phyloP scores from a whole-genome alignment of 1,284 basidiomycete genomes.

The Cystobasidium sp. region DNA sequence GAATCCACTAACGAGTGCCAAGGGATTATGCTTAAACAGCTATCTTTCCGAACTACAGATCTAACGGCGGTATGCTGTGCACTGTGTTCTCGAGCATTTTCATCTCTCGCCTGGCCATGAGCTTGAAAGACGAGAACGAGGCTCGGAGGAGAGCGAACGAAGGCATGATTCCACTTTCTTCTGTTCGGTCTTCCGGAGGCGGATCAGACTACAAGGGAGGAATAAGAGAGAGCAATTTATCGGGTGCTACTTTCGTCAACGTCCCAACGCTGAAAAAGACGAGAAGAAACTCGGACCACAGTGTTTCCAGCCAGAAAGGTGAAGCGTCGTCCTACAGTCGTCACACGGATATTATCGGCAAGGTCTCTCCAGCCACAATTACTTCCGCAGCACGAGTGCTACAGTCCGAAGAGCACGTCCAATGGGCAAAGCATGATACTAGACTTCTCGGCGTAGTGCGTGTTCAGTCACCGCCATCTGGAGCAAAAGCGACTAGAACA shows the following conservation, averaged over 20 bases:
- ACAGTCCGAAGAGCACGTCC: too few relatives aligned
- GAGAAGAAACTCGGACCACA: not conserved
- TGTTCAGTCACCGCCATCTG: too few relatives aligned
- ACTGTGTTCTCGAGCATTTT: conserved; percentile 40
- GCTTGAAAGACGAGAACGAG: conserved; percentile 21
- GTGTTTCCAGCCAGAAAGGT: not conserved
- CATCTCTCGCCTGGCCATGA: conserved; percentile 30
- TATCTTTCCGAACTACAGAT: not conserved
- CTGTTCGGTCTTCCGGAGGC: not conserved
- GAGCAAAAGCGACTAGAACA: too few relatives aligned
- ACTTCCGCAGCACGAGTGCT: too few relatives aligned
- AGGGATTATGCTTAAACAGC: not conserved
- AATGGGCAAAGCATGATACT: too few relatives aligned
- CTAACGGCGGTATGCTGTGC: conserved; percentile 35
- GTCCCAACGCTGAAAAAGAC: not conserved
- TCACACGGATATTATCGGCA: too few relatives aligned
- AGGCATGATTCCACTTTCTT: not conserved
- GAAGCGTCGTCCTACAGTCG: not conserved
- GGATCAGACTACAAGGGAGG: not conserved
- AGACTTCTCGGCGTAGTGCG: too few relatives aligned
- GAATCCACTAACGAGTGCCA: not conserved
- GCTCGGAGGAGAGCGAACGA: not conserved
- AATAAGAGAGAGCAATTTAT: not conserved
- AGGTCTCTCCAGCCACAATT: too few relatives aligned
- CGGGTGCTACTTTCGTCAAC: not conserved